Base-by-base conservation (phyloP, 768 basidiomycete species). In the Filobasidium floriforme region DNA sequence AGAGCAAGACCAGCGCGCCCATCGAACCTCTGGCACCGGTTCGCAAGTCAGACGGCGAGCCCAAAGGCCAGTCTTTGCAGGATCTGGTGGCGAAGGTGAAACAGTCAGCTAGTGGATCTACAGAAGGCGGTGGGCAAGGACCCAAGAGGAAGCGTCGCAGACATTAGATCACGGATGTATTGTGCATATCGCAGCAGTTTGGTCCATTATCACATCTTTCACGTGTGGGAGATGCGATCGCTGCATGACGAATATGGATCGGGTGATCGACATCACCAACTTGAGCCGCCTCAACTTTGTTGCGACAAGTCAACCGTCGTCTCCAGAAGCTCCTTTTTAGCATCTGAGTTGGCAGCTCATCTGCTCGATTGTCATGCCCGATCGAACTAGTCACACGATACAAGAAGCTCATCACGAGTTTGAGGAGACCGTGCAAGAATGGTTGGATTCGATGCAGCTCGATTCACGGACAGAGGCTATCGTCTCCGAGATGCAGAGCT, bases 31-130 rank as follows among this genome's bases (percentile, higher is more conserved):
- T 49, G 46, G 46, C 22, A 15, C 18, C 46, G 46, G 15, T 22
- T 49, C 46, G 46, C 46, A 15, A 49, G 22, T 28, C 54, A 57
- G 54, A 32, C 6, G 19, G 5, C 22, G 29, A 24, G 24, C 54
- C 29, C 22, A 24, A 32, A n/a, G 54, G 29, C 15, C 54, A 57
- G 15, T 57, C 54, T 4, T 15, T 57, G 14, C 54, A 57, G 24
- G 54, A 57, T 57, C 54, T 57, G 12, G 54, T 57, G 12, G 22
- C 54, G 4, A 57, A 32, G 24, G 29, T 57, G 24, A 57, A 57
- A 32, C 22, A 24, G 24, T 22, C 19, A 5, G 4, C 46, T 22
- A 12, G 46, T 49, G 46, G 18, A 22, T 22, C 22, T 15, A 22
- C 15, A 49, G 46, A 22, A 6, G 22, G 22, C 22, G 15, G 18